phyloP scores from a whole-genome alignment of 1,139 yeast species.

The Lodderomyces oxycetoniae region DNA sequence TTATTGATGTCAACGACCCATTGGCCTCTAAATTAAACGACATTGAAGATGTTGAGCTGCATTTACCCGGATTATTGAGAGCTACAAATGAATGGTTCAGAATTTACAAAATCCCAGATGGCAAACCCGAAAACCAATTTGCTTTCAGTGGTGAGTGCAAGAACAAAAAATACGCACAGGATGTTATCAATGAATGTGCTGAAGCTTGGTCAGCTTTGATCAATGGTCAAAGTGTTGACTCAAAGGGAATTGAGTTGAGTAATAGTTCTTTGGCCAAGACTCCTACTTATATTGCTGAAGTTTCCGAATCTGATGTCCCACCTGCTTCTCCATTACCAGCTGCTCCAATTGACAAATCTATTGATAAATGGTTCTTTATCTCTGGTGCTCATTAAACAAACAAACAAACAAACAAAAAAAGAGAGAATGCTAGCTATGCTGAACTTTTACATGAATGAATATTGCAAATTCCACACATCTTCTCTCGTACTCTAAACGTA shows the following conservation, averaged over 20 bases:
- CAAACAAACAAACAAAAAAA: no score
- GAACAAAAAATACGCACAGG: constrained; percentile 64
- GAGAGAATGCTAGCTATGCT: no score
- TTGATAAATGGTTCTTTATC: constrained; percentile 99
- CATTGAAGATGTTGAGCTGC: constrained; percentile 74
- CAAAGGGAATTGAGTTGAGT: constrained; percentile 55
- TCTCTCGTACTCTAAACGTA: no score
- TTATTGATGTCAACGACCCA: constrained; percentile 77
- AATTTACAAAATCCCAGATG: constrained; percentile 91
- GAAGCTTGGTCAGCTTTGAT: constrained; percentile 74
- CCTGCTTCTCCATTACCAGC: constrained; percentile 67
- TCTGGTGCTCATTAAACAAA: constrained; percentile 72
- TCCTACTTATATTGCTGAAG: constrained; percentile 46
- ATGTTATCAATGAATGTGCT: constrained; percentile 68
- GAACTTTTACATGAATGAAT: no score
- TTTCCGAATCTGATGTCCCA: constrained; percentile 46
- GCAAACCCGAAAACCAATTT: constrained; percentile 82
- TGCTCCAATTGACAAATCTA: constrained; percentile 93
- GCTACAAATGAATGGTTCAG: constrained; percentile 92
- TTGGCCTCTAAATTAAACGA: constrained; percentile 70
- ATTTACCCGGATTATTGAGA: constrained; percentile 80
- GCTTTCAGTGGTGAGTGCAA: constrained; percentile 81
- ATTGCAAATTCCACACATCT: no score
- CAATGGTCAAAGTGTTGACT: constrained; percentile 45
- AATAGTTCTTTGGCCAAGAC: constrained; percentile 70